These are phyloP conservation scores for Margaritispora aquatica DNA, from an alignment of 495 filamentous ascomycete species.

Conservation along the genomic window DNA sequence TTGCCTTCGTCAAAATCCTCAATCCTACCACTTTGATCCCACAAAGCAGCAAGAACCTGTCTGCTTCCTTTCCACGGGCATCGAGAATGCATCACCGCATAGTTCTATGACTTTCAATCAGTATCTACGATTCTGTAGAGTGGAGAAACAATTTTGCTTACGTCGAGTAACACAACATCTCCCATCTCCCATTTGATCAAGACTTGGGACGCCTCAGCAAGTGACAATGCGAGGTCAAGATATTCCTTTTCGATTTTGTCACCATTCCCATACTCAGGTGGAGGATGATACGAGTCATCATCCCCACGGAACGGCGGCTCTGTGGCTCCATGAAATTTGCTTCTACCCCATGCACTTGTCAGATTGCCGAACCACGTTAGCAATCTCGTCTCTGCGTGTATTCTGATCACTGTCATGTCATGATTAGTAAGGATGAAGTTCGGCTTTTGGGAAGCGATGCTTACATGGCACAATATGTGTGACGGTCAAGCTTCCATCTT, in stretches of 20 bases:
- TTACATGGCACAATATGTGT: not conserved
- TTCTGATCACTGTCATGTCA: not conserved
- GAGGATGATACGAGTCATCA: not conserved
- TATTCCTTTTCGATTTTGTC: not conserved
- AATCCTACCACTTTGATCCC: not conserved
- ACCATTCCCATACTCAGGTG: not conserved
- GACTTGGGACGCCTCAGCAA: not conserved
- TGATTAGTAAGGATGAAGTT: not conserved
- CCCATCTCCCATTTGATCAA: not conserved
- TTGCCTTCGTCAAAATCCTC: not conserved
- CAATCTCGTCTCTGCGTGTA: not conserved
- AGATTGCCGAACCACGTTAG: not conserved
- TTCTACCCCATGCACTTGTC: not conserved
- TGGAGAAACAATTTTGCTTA: too few species aligned
- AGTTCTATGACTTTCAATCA: too few species aligned
- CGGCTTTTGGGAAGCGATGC: too few species aligned
- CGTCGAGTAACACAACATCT: not conserved
- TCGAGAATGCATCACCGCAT: not conserved
- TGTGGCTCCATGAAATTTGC: not conserved
- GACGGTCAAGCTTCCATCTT: not conserved
- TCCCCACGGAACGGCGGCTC: not conserved
- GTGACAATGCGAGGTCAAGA: not conserved
- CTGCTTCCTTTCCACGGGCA: not conserved
- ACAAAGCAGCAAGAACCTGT: not conserved
- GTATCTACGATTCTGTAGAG: too few species aligned